These are phyloP conservation scores for Zasmidium angulare DNA, from an alignment of 2,329 filamentous ascomycete genomes.

Conservation along the genomic window DNA sequence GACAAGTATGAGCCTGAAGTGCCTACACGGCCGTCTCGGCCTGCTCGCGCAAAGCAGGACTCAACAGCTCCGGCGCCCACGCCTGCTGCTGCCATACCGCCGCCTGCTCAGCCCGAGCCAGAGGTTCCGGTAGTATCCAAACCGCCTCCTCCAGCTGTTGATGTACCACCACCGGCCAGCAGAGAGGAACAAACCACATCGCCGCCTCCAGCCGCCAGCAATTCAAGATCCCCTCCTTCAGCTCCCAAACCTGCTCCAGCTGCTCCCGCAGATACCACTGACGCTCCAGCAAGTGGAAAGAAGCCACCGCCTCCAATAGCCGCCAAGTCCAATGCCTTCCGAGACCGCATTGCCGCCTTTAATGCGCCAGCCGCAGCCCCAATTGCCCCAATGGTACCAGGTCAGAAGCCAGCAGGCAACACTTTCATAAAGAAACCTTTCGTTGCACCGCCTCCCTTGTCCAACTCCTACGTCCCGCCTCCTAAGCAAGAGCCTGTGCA, in stretches of 20 bases:
- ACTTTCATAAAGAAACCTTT: conserved; percentile 95
- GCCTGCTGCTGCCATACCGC: conserved; percentile 34
- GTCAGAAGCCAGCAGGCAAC: conserved; percentile 48
- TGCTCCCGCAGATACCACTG: conserved; percentile 31
- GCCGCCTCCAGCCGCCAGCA: conserved; percentile 22
- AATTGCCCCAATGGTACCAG: conserved; percentile 84
- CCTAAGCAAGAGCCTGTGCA: conserved; percentile 65
- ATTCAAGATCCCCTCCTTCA: conserved; percentile 22
- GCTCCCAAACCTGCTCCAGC: conserved; percentile 35
- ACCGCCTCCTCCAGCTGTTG: conserved; percentile 38
- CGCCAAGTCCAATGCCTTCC: conserved; percentile 80
- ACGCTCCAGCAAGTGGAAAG: conserved; percentile 44
- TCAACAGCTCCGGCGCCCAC: conserved; percentile 24
- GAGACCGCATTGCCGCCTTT: conserved; percentile 94
- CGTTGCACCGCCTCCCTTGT: conserved; percentile 89
- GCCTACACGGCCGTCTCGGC: conserved; percentile 78
- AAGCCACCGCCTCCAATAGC: conserved; percentile 62
- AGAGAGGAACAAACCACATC: conserved; percentile 28
- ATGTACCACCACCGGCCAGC: conserved; percentile 24
- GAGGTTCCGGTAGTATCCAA: conserved; percentile 36
- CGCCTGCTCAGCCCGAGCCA: conserved; percentile 18
- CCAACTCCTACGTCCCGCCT: conserved; percentile 84
- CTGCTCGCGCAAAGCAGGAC: conserved; percentile 67
- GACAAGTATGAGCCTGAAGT: conserved; percentile 91
- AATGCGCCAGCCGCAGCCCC: conserved; percentile 86